Conservation (phyloP, 2,329 filamentous ascomycete genomes). For the Alternaria tenuissima region DNA sequence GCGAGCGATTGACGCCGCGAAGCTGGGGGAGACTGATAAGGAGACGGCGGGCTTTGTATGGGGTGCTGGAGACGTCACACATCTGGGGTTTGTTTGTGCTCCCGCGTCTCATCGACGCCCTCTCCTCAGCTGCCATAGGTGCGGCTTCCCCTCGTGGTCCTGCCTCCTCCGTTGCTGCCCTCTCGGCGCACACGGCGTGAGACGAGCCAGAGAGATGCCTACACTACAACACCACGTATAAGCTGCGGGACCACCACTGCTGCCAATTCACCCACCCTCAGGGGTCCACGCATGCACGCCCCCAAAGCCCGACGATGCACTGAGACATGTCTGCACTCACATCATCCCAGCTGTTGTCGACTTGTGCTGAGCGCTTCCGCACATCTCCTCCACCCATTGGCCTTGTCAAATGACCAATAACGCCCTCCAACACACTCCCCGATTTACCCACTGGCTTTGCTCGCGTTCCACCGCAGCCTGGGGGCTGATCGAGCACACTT, state of each 20-base stretch:
- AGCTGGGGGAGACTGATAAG: constrained; percentile 18
- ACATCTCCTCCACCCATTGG: constrained; percentile 18
- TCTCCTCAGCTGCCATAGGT: constrained; percentile 5
- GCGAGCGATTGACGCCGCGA: constrained; percentile 10
- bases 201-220: constrained; percentile 6
- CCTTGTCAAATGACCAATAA: constrained; percentile 28
- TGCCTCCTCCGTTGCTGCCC: constrained; percentile 7
- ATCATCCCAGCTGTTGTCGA: not conserved
- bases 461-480: constrained; percentile 32
- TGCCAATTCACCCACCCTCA: constrained; percentile 2
- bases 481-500: constrained; percentile 16
- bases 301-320: not conserved
- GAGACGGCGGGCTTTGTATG: constrained; percentile 15
- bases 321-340: not conserved
- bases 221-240: constrained; percentile 1
- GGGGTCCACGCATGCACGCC: not conserved
- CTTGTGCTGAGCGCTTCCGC: constrained; percentile 19
- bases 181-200: constrained; percentile 15
- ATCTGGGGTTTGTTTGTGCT: constrained; percentile 21
- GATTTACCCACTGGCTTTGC: constrained; percentile 26
- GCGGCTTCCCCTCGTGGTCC: constrained; percentile 5
- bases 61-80: constrained; percentile 19
- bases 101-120: constrained; percentile 3
- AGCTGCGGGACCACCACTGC: not conserved
- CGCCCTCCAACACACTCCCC: constrained; percentile 13